These are phyloP conservation scores for Diaporthe longicolla DNA, from an alignment of 2,329 filamentous ascomycete genomes.

Conservation along the genomic window DNA sequence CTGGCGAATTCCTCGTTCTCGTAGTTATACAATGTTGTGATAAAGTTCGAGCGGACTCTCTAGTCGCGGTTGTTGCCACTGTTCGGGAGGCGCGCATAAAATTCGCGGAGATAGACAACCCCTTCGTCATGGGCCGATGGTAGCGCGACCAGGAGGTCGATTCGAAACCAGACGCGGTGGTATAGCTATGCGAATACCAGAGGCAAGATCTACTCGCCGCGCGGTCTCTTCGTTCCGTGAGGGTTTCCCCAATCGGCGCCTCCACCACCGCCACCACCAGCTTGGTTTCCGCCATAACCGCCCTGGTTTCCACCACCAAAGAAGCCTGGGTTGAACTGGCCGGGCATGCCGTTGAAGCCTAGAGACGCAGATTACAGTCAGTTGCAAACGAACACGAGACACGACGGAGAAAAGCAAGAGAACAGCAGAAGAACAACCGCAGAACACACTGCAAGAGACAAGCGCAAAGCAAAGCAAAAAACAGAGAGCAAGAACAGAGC, in stretches of 20 bases:
- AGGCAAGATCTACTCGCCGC: conserved; percentile 71
- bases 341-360: conserved; percentile 78
- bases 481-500: neutral
- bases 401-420: neutral
- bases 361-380: conserved; percentile 43
- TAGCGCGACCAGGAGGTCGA: neutral
- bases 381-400: conserved; percentile 23
- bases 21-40: neutral
- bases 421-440: neutral
- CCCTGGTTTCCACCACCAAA: conserved; percentile 70
- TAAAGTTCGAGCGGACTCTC: neutral
- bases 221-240: conserved; percentile 83
- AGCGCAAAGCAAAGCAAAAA: neutral
- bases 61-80: neutral
- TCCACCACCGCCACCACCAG: conserved; percentile 27
- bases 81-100: neutral
- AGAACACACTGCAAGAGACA: neutral
- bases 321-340: conserved; percentile 81
- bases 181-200: neutral
- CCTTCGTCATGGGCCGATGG: neutral
- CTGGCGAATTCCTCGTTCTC: neutral
- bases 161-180: neutral
- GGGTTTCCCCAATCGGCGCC: conserved; percentile 81
- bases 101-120: neutral
- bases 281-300: conserved; percentile 78